Conservation (phyloP, 2,329 filamentous ascomycete genomes). For the Coniochaeta ligniaria region DNA sequence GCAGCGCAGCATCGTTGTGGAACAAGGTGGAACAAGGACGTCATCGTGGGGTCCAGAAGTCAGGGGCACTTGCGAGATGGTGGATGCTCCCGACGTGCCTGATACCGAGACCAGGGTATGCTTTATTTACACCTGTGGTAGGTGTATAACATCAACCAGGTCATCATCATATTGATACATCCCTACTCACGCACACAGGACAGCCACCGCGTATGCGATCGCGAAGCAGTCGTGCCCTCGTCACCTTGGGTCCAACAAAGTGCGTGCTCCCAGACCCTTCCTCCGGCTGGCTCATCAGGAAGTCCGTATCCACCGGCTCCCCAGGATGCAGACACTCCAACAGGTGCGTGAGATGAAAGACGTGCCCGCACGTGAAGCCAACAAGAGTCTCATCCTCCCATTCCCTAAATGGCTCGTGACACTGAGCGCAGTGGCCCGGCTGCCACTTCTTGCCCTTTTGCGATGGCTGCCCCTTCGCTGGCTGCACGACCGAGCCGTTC, state of each 20-base stretch:
- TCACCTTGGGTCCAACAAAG: constrained; percentile 80
- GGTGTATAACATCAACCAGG: neutral
- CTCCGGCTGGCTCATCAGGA: constrained; percentile 32
- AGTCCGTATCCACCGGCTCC: constrained; percentile 37
- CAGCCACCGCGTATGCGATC: constrained; percentile 63
- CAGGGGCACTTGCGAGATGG: neutral
- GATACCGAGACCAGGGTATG: neutral
- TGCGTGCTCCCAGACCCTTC: constrained; percentile 37
- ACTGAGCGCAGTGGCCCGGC: constrained; percentile 53
- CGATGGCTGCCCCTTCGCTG: constrained; percentile 11
- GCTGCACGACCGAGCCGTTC: neutral
- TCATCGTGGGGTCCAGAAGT: neutral
- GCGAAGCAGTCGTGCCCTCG: constrained; percentile 70
- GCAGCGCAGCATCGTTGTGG: neutral
- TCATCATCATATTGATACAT: neutral
- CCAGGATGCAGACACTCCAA: constrained; percentile 44
- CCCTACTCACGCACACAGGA: constrained; percentile 42
- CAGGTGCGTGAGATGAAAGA: constrained; percentile 71
- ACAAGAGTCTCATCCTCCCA: constrained; percentile 66
- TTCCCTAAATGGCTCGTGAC: constrained; percentile 47
- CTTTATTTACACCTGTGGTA: neutral
- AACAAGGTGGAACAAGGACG: neutral
- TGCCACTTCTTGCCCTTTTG: constrained; percentile 25
- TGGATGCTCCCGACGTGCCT: neutral
- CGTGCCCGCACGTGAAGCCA: constrained; percentile 75